phyloP scores from a whole-genome alignment of 768 basidiomycete species.

The Gloeopeniophorella convolvens region DNA sequence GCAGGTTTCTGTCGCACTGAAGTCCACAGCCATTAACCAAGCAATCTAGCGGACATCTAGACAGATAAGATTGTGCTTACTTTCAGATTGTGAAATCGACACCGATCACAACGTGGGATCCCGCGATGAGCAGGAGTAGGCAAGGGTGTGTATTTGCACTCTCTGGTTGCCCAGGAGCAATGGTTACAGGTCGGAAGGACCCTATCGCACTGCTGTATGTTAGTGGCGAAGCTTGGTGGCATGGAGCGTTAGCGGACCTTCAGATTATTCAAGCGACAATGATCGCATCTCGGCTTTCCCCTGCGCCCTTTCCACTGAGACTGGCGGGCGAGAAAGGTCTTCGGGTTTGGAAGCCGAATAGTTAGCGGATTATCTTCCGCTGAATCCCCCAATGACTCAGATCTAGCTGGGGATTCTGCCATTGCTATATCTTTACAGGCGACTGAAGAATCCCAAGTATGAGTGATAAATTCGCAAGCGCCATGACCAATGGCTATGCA shows the following conservation, averaged over 20 bases:
- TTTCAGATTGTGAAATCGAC: slow-evolving; percentile 61
- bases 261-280: slow-evolving; percentile 64
- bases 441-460: slow-evolving; percentile 1
- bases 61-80: slow-evolving; percentile 30
- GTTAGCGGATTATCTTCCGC: slow-evolving; percentile 39
- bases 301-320: slow-evolving; percentile 71
- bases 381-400: slow-evolving; percentile 29
- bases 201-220: slow-evolving; percentile 52
- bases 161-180: slow-evolving; percentile 56
- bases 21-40: slow-evolving; percentile 1
- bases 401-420: slow-evolving; percentile 24
- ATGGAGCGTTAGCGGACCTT: slow-evolving; percentile 41
- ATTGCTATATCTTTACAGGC: slow-evolving; percentile 1
- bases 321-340: slow-evolving; percentile 59
- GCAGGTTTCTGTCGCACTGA: slow-evolving; percentile 68
- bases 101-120: slow-evolving; percentile 67
- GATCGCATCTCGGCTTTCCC: slow-evolving; percentile 70
- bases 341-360: slow-evolving; percentile 62
- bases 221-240: slow-evolving; percentile 9
- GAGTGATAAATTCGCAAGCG: not conserved
- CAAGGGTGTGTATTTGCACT: slow-evolving; percentile 67
- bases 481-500: not conserved
- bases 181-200: slow-evolving; percentile 67
- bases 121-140: slow-evolving; percentile 72
- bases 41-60: slow-evolving; percentile 8